A percentile compares a stretch with the other conserved stretches of the same genome.
These are phyloP conservation scores for Starmerella lactis-condensi DNA, from an alignment of 805 yeast genomes.

Conservation along the genomic window DNA sequence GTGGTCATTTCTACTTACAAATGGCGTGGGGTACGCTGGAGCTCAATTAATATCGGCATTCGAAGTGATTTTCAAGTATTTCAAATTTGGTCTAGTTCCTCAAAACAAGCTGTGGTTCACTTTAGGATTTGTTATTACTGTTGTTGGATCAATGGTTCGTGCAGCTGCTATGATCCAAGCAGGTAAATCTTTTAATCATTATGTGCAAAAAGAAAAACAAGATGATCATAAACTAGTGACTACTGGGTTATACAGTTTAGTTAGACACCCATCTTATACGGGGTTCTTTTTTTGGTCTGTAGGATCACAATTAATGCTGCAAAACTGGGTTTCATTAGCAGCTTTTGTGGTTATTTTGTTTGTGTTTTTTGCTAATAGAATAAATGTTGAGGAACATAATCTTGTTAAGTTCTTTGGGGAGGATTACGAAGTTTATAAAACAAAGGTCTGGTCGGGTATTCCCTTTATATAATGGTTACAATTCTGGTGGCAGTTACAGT, in stretches of 20 bases:
- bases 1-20: conserved; percentile 51
- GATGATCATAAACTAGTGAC: conserved; percentile 52
- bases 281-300: conserved; percentile 91
- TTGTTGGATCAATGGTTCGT: conserved; percentile 50
- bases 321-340: conserved; percentile 42
- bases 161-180: conserved; percentile 77
- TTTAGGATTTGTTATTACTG: conserved; percentile 32
- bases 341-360: conserved; percentile 42
- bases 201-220: conserved; percentile 37
- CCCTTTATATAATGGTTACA: conserved; percentile 33
- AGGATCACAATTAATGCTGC: conserved; percentile 56
- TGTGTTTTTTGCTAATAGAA: conserved; percentile 51
- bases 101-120: conserved; percentile 17
- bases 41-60: conserved; percentile 39
- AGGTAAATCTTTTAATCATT: conserved; percentile 68
- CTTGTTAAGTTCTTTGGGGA: conserved; percentile 53
- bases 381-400: conserved; percentile 46
- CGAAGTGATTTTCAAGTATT: conserved; percentile 32
- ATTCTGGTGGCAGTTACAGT: neutral
- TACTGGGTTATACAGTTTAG: conserved; percentile 43
- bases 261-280: conserved; percentile 78
- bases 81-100: conserved; percentile 24
- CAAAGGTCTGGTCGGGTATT: conserved; percentile 36
- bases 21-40: conserved; percentile 37
- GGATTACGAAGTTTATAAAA: conserved; percentile 38